Evolutionary conservation across 768 basidiomycete species (phyloP), one percentile per base, ranked within the genome.

Genomic region (Amyloporia xantha): DNA sequence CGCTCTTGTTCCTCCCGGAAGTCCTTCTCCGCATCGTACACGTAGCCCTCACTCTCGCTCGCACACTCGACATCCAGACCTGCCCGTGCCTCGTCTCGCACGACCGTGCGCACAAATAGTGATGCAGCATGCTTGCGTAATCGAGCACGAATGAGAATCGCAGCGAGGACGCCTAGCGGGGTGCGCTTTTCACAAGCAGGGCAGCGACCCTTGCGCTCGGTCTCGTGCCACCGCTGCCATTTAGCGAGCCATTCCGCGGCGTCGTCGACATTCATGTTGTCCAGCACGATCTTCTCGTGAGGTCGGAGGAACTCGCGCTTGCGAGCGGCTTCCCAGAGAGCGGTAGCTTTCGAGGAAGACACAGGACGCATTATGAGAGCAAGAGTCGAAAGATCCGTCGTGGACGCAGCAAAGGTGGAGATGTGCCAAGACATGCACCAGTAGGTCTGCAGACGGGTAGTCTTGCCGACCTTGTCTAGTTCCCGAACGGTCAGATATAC

Each of bases 241-340:
- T 55, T 59, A 2, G 56, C 47, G 37, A 82, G 63, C 21, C 67
- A 67, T 20, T 62, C 63, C 12, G 62, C 68, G 4, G 86, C 84
- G 27, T 77, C 75, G 3, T 81, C 76, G 1, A 86, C 66, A 12
- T 62, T 67, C 60, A 84, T 63, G 12, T 66, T 70, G 24, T 69
- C 65, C 11, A 84, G 59, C 3, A 86, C 81, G 28, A 84, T 68
- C 35, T 69, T 68, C 62, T 87, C 83, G 51, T 74, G 71, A 6
- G 72, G 62, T 11, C 73, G 64, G 15, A 68, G 57, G 26, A 65
- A 58, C 46, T 57, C 54, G 27, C 62, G 60, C 25, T 62, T 50
- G 38, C 63, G 53, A 17, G 71, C 68, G 48, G 64, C 64, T 17
- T 62, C 54, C 77, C 78, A 77, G 12, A 77, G 63, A 7, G 66